phyloP scores from a whole-genome alignment of 306 rosid genomes.

The Rosa chinensis region DNA sequence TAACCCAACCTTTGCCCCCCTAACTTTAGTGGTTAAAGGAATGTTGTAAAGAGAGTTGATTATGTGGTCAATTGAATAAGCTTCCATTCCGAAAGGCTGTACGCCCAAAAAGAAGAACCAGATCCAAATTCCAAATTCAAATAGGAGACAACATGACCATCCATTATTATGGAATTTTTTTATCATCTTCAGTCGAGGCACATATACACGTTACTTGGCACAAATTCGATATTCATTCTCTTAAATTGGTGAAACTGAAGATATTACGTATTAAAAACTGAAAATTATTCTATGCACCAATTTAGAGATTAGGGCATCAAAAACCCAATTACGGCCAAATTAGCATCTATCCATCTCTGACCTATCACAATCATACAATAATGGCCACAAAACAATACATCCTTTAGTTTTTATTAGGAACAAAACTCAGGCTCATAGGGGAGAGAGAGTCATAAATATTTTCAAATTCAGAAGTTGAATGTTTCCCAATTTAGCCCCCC shows the following conservation, averaged over 20 bases:
- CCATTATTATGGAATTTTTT: background rate
- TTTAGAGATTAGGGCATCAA: too few species aligned
- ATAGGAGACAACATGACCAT: background rate
- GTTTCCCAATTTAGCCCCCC: background rate
- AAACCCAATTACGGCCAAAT: background rate
- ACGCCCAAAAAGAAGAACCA: background rate
- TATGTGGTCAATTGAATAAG: background rate
- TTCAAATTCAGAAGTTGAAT: background rate
- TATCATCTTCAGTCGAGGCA: background rate
- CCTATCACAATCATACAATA: background rate
- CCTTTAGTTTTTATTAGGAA: background rate
- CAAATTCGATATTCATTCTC: background rate
- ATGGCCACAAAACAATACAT: background rate
- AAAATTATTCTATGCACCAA: too few species aligned
- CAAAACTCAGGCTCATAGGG: background rate
- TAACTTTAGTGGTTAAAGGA: background rate
- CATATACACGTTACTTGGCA: background rate
- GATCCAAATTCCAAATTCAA: background rate
- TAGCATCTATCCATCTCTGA: background rate
- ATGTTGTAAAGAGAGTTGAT: background rate
- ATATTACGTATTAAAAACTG: background rate
- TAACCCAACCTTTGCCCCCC: too few species aligned
- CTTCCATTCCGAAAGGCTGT: background rate
- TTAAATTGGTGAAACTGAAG: background rate
- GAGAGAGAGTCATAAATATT: background rate